These are phyloP conservation scores for Trichoderma gracile DNA, from an alignment of 2,329 filamentous ascomycete genomes.

Conservation along the genomic window DNA sequence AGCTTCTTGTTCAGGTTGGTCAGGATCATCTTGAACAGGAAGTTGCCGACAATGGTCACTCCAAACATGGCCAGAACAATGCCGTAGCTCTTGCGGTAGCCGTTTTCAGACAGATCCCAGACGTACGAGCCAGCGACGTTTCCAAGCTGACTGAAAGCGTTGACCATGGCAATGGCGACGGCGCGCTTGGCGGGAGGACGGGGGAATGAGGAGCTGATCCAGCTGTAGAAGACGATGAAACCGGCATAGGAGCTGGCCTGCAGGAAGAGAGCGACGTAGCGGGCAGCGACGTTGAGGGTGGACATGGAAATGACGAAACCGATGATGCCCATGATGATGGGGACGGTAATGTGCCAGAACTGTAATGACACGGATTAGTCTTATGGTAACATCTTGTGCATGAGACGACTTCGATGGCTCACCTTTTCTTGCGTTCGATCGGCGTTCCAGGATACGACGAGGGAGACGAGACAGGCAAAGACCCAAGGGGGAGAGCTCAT, in stretches of 20 bases:
- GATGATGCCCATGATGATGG: slow-evolving; percentile 53
- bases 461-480: slow-evolving; percentile 58
- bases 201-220: slow-evolving; percentile 59
- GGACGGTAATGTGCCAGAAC: slow-evolving; percentile 60
- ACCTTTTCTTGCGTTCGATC: slow-evolving; percentile 57
- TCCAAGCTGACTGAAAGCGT: slow-evolving; percentile 58
- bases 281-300: slow-evolving; percentile 55
- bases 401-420: slow-evolving; percentile 23
- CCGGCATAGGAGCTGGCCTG: slow-evolving; percentile 59
- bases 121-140: slow-evolving; percentile 64
- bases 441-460: slow-evolving; percentile 57
- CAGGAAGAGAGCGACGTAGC: slow-evolving; percentile 62
- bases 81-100: slow-evolving; percentile 64
- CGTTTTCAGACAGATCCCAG: slow-evolving; percentile 60
- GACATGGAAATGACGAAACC: slow-evolving; percentile 63
- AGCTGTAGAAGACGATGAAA: slow-evolving; percentile 60
- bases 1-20: slow-evolving; percentile 50
- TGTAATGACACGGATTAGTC: not conserved
- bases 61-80: slow-evolving; percentile 67
- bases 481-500: slow-evolving; percentile 61
- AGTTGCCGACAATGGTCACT: slow-evolving; percentile 56
- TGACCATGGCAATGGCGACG: slow-evolving; percentile 62
- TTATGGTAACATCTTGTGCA: not conserved
- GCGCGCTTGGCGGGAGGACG: slow-evolving; percentile 62
- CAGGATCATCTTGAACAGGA: slow-evolving; percentile 50